A percentile compares a stretch with the other conserved stretches of the same genome.
Evolutionary conservation across 163 green algal genomes (phyloP).

Genomic region (Chloromonas sp.): DNA sequence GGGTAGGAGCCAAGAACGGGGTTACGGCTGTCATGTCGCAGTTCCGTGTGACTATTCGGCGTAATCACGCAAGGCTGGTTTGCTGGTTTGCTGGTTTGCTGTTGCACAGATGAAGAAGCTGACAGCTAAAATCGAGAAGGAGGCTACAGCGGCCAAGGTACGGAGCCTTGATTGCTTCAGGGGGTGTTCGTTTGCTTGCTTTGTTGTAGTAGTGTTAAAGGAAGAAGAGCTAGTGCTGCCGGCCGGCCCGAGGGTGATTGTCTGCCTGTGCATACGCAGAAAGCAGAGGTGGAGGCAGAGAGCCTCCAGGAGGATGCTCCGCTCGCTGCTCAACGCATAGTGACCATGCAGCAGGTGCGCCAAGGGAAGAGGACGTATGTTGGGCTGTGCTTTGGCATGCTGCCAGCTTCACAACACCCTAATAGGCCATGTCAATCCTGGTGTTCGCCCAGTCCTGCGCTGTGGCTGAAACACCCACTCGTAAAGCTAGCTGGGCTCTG

Average conservation of each 20-base stretch:
- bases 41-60: no score
- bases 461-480: no score
- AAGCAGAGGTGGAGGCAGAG: slow-evolving; percentile 27
- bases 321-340: background rate
- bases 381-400: background rate
- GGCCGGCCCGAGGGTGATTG: background rate
- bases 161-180: background rate
- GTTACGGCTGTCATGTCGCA: no score
- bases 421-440: no score
- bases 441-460: no score
- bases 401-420: background rate
- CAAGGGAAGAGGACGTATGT: background rate
- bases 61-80: no score
- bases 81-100: no score
- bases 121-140: slow-evolving; percentile 14
- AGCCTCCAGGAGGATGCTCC: slow-evolving; percentile 26
- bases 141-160: slow-evolving; percentile 11
- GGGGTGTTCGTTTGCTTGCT: background rate
- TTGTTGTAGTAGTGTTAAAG: no score
- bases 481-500: no score
- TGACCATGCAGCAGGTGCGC: background rate
- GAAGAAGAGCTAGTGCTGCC: no score
- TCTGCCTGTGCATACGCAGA: background rate
- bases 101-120: slow-evolving; percentile 18
- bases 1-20: no score